Evolutionary conservation across 768 basidiomycete genomes (phyloP).

Genomic region (Pleurotus cornucopiae): DNA sequence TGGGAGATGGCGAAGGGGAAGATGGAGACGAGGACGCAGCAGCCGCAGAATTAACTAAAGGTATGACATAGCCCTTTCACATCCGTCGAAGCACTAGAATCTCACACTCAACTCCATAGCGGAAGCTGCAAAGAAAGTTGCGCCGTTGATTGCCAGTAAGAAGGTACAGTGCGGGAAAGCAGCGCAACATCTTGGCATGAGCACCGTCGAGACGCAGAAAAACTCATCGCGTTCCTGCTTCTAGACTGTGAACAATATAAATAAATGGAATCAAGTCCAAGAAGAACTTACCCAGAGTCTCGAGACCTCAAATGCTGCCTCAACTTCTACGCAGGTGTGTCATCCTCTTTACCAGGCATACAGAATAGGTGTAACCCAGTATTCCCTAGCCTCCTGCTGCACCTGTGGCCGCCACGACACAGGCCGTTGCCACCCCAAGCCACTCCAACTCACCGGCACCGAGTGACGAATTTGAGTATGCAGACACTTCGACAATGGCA

Average conservation of each 20-base stretch:
- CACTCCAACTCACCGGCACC: slow-evolving; percentile 30
- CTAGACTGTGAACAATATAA: slow-evolving; percentile 86
- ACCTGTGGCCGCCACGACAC: not conserved
- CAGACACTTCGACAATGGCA: slow-evolving; percentile 67
- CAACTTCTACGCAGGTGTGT: slow-evolving; percentile 28
- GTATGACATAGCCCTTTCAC: slow-evolving; percentile 23
- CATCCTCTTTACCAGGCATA: slow-evolving; percentile 18
- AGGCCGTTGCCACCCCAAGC: not conserved
- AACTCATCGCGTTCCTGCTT: slow-evolving; percentile 9
- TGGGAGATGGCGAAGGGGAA: slow-evolving; percentile 44
- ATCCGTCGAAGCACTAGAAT: not conserved
- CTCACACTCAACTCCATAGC: slow-evolving; percentile 22
- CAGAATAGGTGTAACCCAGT: not conserved
- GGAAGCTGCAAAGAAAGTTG: slow-evolving; percentile 62
- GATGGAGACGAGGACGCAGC: slow-evolving; percentile 31
- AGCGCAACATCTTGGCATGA: slow-evolving; percentile 2
- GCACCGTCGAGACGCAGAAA: slow-evolving; percentile 1
- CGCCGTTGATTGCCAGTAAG: slow-evolving; percentile 79
- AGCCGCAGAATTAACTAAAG: slow-evolving; percentile 40
- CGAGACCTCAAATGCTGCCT: slow-evolving; percentile 16
- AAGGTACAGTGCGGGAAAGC: slow-evolving; percentile 48
- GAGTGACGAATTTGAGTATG: slow-evolving; percentile 77
- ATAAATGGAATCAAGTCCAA: slow-evolving; percentile 96
- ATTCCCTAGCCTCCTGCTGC: not conserved
- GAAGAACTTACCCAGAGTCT: slow-evolving; percentile 66